Evolutionary conservation across 2,329 filamentous ascomycete genomes (phyloP), one percentile per base, ranked within the genome.

Genomic region (Epichloe uncinata): DNA sequence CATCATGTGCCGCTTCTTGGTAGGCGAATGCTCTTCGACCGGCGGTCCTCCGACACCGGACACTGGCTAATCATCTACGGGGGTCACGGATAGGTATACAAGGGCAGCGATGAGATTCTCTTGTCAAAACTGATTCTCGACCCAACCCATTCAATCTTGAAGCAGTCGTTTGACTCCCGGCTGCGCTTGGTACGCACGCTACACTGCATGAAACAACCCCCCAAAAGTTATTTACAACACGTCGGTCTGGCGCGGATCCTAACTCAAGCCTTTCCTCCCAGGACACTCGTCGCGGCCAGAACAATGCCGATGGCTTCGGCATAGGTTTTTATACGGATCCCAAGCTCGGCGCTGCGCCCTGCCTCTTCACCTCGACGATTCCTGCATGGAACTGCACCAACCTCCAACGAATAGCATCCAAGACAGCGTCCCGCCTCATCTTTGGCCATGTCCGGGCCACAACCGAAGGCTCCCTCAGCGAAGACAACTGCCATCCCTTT

Each of bases 321-420:
- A 91, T 98, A 58, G 91, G 93, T 54, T 98, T 95, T 76, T 98
- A 98, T 70, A 97, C 93, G 18, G 82, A 88, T 56, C 84, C 85
- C 12, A 85, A 88, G 60, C 80, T 95, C 11, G 91, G 93, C 45
- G 81, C 87, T 15, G 88, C 93, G 42, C 93, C 93, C 13, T 98
- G 93, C 71, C 87, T 98, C 60, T 98, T 97, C 72, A 97, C 90
- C 15, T 96, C 90, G 26, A 97, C 90, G 0, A 88, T 91, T 30
- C 93, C 93, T 13, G 93, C 91, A 3, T 98, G 93, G 93, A 98
- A 97, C 71, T 97, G 93, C 72, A 84, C 87, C 62, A 98, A 98
- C 68, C 81, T 98, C 3, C 87, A 94, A 60, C 85, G 93, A 35
- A 83, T 98, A 51, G 93, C 93, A 43, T 87, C 85, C 60, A 98